These are phyloP conservation scores for Beauveria rudraprayagi DNA, from an alignment of 2,329 filamentous ascomycete genomes.

Conservation along the genomic window DNA sequence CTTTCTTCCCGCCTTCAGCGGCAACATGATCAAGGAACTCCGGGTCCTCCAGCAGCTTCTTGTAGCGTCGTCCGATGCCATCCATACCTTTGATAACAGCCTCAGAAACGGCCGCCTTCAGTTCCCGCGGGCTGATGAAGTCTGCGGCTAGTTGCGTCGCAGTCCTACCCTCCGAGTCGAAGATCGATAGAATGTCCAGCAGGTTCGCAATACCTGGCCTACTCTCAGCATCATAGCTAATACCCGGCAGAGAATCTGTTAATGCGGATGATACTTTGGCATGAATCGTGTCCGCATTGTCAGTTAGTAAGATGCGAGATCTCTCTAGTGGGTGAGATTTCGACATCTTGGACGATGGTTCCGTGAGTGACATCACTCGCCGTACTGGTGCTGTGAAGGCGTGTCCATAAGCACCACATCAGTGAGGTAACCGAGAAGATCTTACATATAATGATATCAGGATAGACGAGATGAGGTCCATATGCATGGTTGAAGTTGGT, in stretches of 20 bases:
- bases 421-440: background rate
- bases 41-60: conserved; percentile 38
- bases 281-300: conserved; percentile 54
- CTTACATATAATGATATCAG: conserved; percentile 65
- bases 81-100: conserved; percentile 45
- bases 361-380: conserved; percentile 80
- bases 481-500: conserved; percentile 78
- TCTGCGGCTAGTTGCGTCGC: conserved; percentile 32
- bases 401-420: background rate
- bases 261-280: conserved; percentile 64
- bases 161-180: conserved; percentile 40
- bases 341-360: conserved; percentile 83
- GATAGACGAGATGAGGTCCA: conserved; percentile 53
- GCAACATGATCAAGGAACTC: conserved; percentile 52
- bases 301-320: conserved; percentile 78
- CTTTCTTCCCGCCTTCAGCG: conserved; percentile 49
- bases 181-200: conserved; percentile 67
- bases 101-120: conserved; percentile 49
- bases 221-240: conserved; percentile 61
- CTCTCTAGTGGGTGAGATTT: conserved; percentile 68
- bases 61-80: conserved; percentile 49
- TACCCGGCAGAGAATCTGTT: conserved; percentile 61
- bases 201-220: conserved; percentile 86
- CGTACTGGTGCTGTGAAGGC: conserved; percentile 57
- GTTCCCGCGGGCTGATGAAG: conserved; percentile 28